These are phyloP conservation scores for Gillenia trifoliata DNA, from an alignment of 306 rosid species.

Conservation along the genomic window DNA sequence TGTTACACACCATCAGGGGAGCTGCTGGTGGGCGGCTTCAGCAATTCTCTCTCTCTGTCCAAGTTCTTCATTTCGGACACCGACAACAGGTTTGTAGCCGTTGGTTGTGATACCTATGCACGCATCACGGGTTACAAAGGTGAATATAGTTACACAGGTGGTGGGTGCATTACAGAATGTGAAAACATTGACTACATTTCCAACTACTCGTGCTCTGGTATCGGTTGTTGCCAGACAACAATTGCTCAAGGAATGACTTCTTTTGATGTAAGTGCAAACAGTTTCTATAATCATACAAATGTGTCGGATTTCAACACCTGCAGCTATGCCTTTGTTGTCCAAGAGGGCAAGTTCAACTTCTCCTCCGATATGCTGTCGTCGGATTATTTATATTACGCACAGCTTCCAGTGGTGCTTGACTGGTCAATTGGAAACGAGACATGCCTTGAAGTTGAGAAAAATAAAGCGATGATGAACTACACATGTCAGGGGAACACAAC, in stretches of 20 bases:
- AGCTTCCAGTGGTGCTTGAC: slow-evolving; percentile 23
- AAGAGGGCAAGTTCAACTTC: slow-evolving; percentile 21
- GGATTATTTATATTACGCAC: background rate
- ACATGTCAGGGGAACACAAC: slow-evolving; percentile 2
- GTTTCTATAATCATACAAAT: background rate
- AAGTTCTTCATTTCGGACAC: slow-evolving; percentile 10
- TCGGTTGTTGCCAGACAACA: slow-evolving; percentile 35
- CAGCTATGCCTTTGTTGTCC: slow-evolving; percentile 22
- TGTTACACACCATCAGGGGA: background rate
- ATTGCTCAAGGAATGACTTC: slow-evolving; percentile 4
- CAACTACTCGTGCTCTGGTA: slow-evolving; percentile 26
- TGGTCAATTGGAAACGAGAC: slow-evolving; percentile 28
- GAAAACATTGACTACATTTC: background rate
- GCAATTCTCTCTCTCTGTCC: rapidly evolving
- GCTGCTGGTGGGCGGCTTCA: rapidly evolving
- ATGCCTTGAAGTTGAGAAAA: slow-evolving; percentile 6
- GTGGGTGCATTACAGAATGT: slow-evolving; percentile 31
- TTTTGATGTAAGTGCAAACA: rapidly evolving
- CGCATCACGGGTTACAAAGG: rapidly evolving
- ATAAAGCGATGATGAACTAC: background rate
- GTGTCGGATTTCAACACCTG: slow-evolving; percentile 18
- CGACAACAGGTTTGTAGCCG: slow-evolving; percentile 19
- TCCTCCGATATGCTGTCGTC: background rate
- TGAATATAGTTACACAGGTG: background rate
- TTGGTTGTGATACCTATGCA: slow-evolving; percentile 36